Percentiles rank a stretch among this genome's conserved stretches.
These are phyloP conservation scores for Bidens hawaiensis DNA, from an alignment of 140 eudicot species.

Conservation along the genomic window DNA sequence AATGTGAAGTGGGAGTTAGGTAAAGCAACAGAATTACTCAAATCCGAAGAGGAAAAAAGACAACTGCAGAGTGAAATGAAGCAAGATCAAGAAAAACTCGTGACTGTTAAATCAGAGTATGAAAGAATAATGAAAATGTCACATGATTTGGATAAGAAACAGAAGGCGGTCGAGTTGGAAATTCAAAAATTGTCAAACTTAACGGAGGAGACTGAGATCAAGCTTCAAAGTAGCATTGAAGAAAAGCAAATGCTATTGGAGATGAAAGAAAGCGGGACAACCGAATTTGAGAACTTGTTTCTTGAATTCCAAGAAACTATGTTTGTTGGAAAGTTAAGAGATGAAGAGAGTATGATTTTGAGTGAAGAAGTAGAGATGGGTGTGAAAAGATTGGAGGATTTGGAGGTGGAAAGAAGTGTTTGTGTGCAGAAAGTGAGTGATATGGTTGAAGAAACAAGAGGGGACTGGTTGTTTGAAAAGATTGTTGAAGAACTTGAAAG, in stretches of 20 bases:
- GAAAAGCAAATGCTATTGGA: slow-evolving; percentile 56
- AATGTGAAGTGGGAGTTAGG: slow-evolving; percentile 52
- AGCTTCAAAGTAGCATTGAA: slow-evolving; percentile 42
- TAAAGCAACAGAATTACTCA: slow-evolving; percentile 81
- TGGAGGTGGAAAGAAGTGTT: slow-evolving; percentile 38
- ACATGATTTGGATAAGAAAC: slow-evolving; percentile 34
- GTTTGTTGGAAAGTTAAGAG: slow-evolving; percentile 47
- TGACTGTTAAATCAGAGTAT: slow-evolving; percentile 30
- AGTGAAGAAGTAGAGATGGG: slow-evolving; percentile 51
- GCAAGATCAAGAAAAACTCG: slow-evolving; percentile 45
- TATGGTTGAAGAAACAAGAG: slow-evolving; percentile 28
- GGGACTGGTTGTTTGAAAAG: slow-evolving; percentile 50
- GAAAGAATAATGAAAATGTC: slow-evolving; percentile 38
- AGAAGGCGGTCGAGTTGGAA: slow-evolving; percentile 34
- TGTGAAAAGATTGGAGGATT: slow-evolving; percentile 25
- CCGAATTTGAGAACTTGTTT: slow-evolving; percentile 43
- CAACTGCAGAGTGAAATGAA: slow-evolving; percentile 66
- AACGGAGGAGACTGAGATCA: slow-evolving; percentile 47
- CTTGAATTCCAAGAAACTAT: slow-evolving; percentile 42
- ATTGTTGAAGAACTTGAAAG: slow-evolving; percentile 53
- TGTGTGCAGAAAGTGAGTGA: slow-evolving; percentile 37
- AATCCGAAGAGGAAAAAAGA: slow-evolving; percentile 78
- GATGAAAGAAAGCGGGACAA: slow-evolving; percentile 50
- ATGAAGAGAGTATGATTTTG: slow-evolving; percentile 52
- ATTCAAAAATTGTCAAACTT: slow-evolving; percentile 31